A percentile compares a stretch with the other conserved stretches of the same genome.
Evolutionary conservation across 2,329 filamentous ascomycete species (phyloP).

Genomic region (Dactylellina drechsleri): DNA sequence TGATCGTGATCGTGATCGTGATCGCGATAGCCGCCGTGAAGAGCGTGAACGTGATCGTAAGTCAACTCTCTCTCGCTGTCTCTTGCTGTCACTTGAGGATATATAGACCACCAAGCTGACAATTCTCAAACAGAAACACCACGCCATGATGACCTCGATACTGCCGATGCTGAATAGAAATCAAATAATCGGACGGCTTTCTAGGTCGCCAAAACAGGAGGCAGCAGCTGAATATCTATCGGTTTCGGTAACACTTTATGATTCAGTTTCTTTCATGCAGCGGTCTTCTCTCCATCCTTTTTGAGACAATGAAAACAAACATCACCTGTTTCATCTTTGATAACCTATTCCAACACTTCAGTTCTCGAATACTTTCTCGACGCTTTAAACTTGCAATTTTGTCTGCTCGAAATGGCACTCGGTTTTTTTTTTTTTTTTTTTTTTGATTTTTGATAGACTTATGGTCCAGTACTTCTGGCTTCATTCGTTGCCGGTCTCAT

Average conservation of each 20-base stretch:
- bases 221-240: too few species aligned
- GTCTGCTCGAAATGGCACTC: background rate
- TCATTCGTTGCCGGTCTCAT: conserved; percentile 26
- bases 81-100: conserved; percentile 65
- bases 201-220: background rate
- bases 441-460: conserved; percentile 14
- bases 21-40: conserved; percentile 61
- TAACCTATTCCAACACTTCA: background rate
- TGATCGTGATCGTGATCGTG: conserved; percentile 64
- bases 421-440: conserved; percentile 1
- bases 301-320: background rate
- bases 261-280: conserved; percentile 11
- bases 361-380: background rate
- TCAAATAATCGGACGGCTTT: conserved; percentile 11
- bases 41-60: conserved; percentile 76
- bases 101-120: conserved; percentile 56
- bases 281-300: conserved; percentile 4
- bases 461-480: conserved; percentile 13
- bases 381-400: background rate
- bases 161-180: conserved; percentile 72
- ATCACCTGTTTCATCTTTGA: background rate
- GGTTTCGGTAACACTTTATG: conserved; percentile 15
- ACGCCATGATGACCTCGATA: conserved; percentile 89
- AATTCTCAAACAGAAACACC: conserved; percentile 61
- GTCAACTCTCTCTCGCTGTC: conserved; percentile 71